Conservation (phyloP, 805 yeast species). For the Yamadazyma tumulicola region DNA sequence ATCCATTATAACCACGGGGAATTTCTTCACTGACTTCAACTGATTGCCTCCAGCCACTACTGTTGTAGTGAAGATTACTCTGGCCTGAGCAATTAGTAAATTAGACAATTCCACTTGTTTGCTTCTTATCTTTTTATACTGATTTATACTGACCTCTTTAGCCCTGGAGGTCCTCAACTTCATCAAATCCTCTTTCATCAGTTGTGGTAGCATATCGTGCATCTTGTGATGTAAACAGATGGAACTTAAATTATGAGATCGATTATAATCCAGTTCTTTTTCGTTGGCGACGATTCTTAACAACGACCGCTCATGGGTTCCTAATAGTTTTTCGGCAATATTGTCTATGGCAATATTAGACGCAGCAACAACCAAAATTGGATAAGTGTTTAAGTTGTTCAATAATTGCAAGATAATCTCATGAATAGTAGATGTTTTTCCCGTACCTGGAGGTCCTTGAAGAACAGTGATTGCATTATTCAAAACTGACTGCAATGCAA, state of each 20-base stretch:
- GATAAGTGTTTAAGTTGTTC: slow-evolving; percentile 52
- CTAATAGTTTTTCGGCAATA: slow-evolving; percentile 64
- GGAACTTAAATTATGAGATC: slow-evolving; percentile 52
- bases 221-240: slow-evolving; percentile 66
- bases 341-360: slow-evolving; percentile 75
- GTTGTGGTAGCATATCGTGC: slow-evolving; percentile 44
- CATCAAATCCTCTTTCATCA: slow-evolving; percentile 39
- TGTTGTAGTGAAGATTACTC: slow-evolving; percentile 68
- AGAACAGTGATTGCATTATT: slow-evolving; percentile 47
- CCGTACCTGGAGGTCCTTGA: slow-evolving; percentile 68
- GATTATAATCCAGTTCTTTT: slow-evolving; percentile 59
- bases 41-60: slow-evolving; percentile 70
- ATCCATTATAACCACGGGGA: slow-evolving; percentile 73
- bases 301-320: slow-evolving; percentile 47
- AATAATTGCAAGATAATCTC: slow-evolving; percentile 51
- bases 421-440: slow-evolving; percentile 42
- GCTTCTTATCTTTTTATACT: slow-evolving; percentile 48
- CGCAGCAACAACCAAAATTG: slow-evolving; percentile 71
- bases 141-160: slow-evolving; percentile 37
- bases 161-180: slow-evolving; percentile 41
- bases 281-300: slow-evolving; percentile 57
- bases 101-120: slow-evolving; percentile 44
- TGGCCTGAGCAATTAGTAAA: slow-evolving; percentile 57
- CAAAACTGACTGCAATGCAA: slow-evolving; percentile 51
- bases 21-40: slow-evolving; percentile 49